Evolutionary conservation across 257 asterid genomes (phyloP), one percentile per base, ranked within the genome.

Genomic region (Solanum pennellii): DNA sequence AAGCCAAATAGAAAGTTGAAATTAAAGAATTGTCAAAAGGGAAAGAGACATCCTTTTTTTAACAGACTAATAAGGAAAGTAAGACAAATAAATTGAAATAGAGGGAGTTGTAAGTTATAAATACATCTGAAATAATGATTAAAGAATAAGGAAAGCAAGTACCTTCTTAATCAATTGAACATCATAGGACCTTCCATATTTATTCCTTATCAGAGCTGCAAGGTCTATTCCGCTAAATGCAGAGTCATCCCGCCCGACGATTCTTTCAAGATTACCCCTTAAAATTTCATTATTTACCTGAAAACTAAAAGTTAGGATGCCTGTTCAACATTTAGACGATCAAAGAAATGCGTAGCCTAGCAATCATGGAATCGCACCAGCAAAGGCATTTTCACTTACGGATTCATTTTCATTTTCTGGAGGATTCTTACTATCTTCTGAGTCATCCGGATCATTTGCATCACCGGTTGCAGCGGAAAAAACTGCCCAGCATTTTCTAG

Each of bases 151-250:
- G 76, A 88, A 86, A 89, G 20, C 18, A 75, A 29, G 68, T 74
- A 95, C 99, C 99, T 97, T 97, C 93, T 93, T 97, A 90, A 97
- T 97, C 71, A 97, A 88, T 88, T 93, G 98, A 89, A 97, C 98
- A 90, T 97, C 99, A 85, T 97, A 97, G 66, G 99, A 97, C 87
- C 95, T 93, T 83, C 99, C 99, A 83, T 92, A 97, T 90, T 92
- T 97, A 87, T 97, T 97, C 89, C 99, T 90, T 87, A 97, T 97
- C 56, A 97, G 96, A 84, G 98, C 94, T 59, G 99, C 99, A 59
- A 97, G 95, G 88, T 97, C 99, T 45, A 93, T 91, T 73, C 98
- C 99, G 75, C 96, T 97, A 92, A 97, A 97, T 83, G 93, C 86
- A 39, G 98, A 94, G 90, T 97, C 99, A 89, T 97, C 98, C 69